Conservation (phyloP, 495 filamentous ascomycete genomes). For the Penicillium tannophilum region DNA sequence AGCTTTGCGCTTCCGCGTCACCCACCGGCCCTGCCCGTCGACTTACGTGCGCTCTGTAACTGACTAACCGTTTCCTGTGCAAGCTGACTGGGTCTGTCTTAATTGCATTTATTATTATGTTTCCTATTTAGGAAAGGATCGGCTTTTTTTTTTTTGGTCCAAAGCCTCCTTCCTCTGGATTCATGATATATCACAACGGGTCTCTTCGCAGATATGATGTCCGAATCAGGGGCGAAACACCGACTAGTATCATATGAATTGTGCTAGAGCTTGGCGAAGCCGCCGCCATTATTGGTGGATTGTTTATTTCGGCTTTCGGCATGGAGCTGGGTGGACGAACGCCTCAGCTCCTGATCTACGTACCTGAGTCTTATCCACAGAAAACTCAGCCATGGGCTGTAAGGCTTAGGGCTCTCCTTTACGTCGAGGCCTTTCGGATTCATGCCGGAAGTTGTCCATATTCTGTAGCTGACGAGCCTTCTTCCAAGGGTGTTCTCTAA, state of each 20-base stretch:
- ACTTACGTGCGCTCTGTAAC: slow-evolving; percentile 13
- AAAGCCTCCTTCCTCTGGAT: not conserved
- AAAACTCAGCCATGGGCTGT: not conserved
- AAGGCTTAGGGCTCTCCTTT: not conserved
- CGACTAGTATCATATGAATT: not conserved
- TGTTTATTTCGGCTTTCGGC: not conserved
- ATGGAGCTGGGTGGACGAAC: not conserved
- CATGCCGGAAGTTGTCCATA: not conserved
- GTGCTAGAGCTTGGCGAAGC: not conserved
- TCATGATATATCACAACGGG: not conserved
- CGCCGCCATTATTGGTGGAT: not conserved
- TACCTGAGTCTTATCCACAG: not conserved
- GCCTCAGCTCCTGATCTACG: not conserved
- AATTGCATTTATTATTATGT: not conserved
- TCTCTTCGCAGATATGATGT: not conserved
- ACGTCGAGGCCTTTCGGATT: not conserved
- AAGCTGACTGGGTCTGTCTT: not conserved
- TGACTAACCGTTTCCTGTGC: slow-evolving; percentile 6
- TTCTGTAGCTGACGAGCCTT: not conserved
- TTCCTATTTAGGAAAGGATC: not conserved
- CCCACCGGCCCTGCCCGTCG: slow-evolving; percentile 7
- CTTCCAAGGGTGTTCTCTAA: not conserved
- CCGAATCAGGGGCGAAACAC: not conserved
- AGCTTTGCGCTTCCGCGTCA: slow-evolving; percentile 24
- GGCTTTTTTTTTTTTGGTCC: not conserved